Percentiles rank a stretch among this genome's conserved stretches.
phyloP scores from a whole-genome alignment of 139 green algal genomes.

The Marvania coccoides region DNA sequence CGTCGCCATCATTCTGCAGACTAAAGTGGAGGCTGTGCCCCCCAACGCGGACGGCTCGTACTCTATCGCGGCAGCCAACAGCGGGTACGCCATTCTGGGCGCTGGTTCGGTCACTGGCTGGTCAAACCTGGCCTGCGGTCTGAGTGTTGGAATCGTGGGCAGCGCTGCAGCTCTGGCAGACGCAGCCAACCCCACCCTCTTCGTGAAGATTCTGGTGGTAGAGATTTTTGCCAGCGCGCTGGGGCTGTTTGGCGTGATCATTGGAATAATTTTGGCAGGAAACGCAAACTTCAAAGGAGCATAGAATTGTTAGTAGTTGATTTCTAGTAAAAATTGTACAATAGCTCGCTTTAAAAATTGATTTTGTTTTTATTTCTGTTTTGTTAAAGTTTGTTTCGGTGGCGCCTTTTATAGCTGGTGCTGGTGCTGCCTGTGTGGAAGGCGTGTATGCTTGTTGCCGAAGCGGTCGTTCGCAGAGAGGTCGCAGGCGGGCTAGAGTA shows the following conservation, averaged over 20 bases:
- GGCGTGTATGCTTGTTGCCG: too few relatives aligned
- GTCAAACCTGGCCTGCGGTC: constrained; percentile 95
- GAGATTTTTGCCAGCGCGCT: constrained; percentile 98
- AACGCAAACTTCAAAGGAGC: constrained; percentile 19
- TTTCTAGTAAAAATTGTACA: background rate
- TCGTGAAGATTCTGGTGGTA: constrained; percentile 99
- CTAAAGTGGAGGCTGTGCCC: constrained; percentile 76
- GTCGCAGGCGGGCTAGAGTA: too few relatives aligned
- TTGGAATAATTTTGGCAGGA: constrained; percentile 46
- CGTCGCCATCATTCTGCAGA: constrained; percentile 97
- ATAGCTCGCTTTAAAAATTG: background rate
- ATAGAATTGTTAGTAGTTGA: background rate
- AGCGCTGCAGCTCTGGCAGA: constrained; percentile 93
- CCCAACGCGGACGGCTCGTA: constrained; percentile 22
- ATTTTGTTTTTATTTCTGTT: background rate
- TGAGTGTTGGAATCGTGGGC: constrained; percentile 97
- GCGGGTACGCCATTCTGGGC: constrained; percentile 93
- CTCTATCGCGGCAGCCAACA: constrained; percentile 24
- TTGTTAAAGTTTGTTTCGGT: background rate
- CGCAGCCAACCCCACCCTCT: constrained; percentile 94
- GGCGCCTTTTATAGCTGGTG: too few relatives aligned
- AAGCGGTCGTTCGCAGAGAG: too few relatives aligned
- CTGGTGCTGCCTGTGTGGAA: too few relatives aligned
- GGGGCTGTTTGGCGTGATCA: constrained; percentile 90
- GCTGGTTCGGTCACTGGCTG: constrained; percentile 89